Conservation (phyloP, 768 basidiomycete species). For the Mycena filopes region DNA sequence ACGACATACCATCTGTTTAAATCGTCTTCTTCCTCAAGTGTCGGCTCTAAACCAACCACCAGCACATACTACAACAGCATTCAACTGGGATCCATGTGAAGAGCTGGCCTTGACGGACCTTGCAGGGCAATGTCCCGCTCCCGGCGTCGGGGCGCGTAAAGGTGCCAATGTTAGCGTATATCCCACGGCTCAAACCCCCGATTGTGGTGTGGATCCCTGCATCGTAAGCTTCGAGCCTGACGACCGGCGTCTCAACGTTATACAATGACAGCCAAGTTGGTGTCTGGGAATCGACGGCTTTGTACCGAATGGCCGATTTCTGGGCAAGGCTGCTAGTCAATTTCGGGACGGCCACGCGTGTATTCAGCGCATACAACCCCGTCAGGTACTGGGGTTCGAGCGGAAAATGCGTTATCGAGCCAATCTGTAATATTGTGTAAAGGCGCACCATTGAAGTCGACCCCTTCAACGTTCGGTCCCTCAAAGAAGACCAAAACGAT, state of each 20-base stretch:
- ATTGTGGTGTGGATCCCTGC: conserved; percentile 40
- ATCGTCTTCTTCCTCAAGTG: conserved; percentile 40
- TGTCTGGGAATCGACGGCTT: conserved; percentile 40
- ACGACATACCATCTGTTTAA: conserved; percentile 44
- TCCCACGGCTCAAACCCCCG: conserved; percentile 39
- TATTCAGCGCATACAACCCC: conserved; percentile 32
- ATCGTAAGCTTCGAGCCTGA: conserved; percentile 39
- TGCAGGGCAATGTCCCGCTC: conserved; percentile 32
- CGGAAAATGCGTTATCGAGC: conserved; percentile 49
- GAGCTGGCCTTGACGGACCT: too few species aligned
- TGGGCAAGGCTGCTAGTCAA: not conserved
- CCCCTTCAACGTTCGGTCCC: conserved; percentile 41
- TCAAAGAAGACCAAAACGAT: conserved; percentile 41
- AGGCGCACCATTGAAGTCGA: conserved; percentile 46
- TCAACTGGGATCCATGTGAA: too few species aligned
- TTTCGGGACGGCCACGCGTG: too few species aligned
- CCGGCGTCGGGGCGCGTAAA: conserved; percentile 30
- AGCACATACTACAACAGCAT: too few species aligned
- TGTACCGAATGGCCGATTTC: conserved; percentile 45
- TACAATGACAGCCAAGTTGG: conserved; percentile 44
- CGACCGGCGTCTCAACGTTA: conserved; percentile 40
- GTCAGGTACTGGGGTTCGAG: conserved; percentile 44
- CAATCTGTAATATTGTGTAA: conserved; percentile 39
- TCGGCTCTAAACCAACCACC: conserved; percentile 35
- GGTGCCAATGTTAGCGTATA: conserved; percentile 37